Percentiles rank a stretch among this genome's conserved stretches.
Evolutionary conservation across 306 rosid genomes (phyloP).

Genomic region (Comarum palustre): DNA sequence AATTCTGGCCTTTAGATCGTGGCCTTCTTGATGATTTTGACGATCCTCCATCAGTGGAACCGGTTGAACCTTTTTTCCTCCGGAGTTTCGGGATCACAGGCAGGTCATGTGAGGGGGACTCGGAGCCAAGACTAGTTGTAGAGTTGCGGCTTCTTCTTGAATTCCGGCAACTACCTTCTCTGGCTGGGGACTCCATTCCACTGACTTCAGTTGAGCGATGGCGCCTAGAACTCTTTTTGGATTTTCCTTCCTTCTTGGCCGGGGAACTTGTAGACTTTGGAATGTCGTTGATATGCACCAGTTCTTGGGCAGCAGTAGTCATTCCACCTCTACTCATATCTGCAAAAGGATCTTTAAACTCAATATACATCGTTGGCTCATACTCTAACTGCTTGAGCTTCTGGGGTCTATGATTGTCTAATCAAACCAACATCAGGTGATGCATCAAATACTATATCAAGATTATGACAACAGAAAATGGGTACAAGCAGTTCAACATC

Average conservation of each 20-base stretch:
- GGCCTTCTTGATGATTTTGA: constrained; percentile 28
- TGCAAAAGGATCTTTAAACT: background rate
- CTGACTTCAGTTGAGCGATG: constrained; percentile 44
- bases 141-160: constrained; percentile 40
- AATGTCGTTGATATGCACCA: constrained; percentile 10
- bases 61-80: constrained; percentile 58
- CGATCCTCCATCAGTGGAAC: constrained; percentile 46
- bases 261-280: constrained; percentile 44
- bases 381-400: background rate
- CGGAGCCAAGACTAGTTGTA: constrained; percentile 18
- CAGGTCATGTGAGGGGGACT: constrained; percentile 29
- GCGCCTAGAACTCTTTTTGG: constrained; percentile 49
- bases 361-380: background rate
- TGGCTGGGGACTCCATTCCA: constrained; percentile 27
- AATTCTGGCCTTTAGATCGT: constrained; percentile 45
- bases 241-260: constrained; percentile 22
- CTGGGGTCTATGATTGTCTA: background rate
- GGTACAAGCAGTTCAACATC: background rate
- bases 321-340: constrained; percentile 1
- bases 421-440: background rate
- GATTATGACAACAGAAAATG: background rate
- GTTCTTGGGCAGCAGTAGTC: constrained; percentile 22
- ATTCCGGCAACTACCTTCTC: constrained; percentile 42
- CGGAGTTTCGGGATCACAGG: constrained; percentile 49
- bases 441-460: background rate